These are phyloP conservation scores for Salicornia ramosissima DNA, from an alignment of 148 eudicot species.

Conservation along the genomic window DNA sequence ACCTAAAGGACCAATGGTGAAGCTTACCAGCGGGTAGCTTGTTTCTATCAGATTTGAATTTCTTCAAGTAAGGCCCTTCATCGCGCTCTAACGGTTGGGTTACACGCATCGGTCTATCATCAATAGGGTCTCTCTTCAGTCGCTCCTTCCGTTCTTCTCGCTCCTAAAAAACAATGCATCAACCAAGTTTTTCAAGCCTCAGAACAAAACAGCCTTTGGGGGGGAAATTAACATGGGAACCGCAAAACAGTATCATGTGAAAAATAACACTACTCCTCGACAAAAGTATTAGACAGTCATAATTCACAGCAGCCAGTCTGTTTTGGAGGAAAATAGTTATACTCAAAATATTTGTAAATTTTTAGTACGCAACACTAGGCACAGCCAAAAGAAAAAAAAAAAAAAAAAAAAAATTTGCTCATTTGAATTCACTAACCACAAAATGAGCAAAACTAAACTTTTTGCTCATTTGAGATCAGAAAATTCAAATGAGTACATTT, in stretches of 20 bases:
- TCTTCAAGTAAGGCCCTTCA: constrained; percentile 46
- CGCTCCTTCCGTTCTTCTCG: constrained; percentile 87
- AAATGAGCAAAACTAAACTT: too few relatives aligned
- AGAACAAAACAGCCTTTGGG: background rate
- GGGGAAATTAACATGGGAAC: background rate
- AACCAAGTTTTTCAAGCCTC: background rate
- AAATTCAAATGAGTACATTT: too few relatives aligned
- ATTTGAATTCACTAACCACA: too few relatives aligned
- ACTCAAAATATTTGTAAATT: too few relatives aligned
- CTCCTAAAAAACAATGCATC: constrained; percentile 46
- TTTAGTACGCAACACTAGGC: too few relatives aligned
- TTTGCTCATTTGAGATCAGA: too few relatives aligned
- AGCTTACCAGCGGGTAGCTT: constrained; percentile 86
- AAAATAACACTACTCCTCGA: background rate
- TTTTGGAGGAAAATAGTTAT: too few relatives aligned
- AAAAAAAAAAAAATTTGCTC: too few relatives aligned
- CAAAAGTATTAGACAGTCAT: background rate
- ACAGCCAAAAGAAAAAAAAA: too few relatives aligned
- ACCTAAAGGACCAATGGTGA: background rate
- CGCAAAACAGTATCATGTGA: background rate
- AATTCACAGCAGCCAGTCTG: background rate
- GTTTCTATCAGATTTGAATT: constrained; percentile 46
- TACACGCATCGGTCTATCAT: constrained; percentile 61
- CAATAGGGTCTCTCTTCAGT: constrained; percentile 58
- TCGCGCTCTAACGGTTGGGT: constrained; percentile 42